phyloP scores from a whole-genome alignment of 306 rosid genomes.

The Corylus heterophylla region DNA sequence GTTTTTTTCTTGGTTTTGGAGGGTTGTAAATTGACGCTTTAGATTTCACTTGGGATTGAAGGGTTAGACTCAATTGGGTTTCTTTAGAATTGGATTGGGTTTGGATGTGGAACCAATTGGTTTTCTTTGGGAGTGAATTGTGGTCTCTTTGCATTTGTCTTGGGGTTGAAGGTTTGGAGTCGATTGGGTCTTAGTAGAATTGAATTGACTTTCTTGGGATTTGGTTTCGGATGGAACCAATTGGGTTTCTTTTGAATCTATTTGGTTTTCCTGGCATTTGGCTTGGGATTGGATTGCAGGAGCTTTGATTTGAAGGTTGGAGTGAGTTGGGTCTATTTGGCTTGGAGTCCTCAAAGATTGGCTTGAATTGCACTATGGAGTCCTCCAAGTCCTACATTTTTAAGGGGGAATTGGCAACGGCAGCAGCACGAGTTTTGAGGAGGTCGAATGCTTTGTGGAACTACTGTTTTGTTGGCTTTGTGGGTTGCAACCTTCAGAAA shows the following conservation, averaged over 20 bases:
- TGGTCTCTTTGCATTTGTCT: background rate
- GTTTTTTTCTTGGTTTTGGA: background rate
- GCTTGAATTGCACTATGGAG: constrained; percentile 17
- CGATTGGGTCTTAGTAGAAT: background rate
- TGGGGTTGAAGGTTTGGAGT: background rate
- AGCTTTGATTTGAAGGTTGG: background rate
- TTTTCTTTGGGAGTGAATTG: background rate
- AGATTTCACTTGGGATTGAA: background rate
- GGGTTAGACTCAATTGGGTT: background rate
- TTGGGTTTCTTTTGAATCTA: background rate
- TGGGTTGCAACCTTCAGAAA: background rate
- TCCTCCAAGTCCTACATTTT: constrained; percentile 47
- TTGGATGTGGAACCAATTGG: background rate
- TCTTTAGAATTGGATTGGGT: background rate
- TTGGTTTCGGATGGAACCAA: background rate
- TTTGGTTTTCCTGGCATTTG: background rate
- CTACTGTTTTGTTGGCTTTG: background rate
- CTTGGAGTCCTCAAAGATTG: background rate
- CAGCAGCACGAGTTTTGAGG: constrained; percentile 43
- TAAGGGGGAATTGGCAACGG: constrained; percentile 47
- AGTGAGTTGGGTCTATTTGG: background rate
- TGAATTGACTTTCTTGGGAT: background rate
- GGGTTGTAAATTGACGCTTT: background rate
- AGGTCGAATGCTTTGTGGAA: constrained; percentile 40
- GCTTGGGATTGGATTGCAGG: background rate